Conservation (phyloP, 2,329 filamentous ascomycete genomes). For the Lasiodiplodia sp. region DNA sequence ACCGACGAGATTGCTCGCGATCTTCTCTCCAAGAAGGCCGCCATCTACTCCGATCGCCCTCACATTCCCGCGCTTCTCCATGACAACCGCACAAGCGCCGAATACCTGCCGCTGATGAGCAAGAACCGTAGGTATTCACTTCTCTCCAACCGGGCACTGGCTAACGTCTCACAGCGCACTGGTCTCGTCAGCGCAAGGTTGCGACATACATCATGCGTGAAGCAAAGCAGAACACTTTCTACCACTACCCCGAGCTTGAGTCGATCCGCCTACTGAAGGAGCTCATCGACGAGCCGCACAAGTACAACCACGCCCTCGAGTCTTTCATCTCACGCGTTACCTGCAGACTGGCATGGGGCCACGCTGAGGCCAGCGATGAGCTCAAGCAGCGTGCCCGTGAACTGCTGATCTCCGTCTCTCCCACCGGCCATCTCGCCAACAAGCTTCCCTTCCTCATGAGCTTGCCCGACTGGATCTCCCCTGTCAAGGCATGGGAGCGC, state of each 20-base stretch:
- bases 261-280: conserved; percentile 54
- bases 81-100: conserved; percentile 54
- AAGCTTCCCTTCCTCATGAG: conserved; percentile 55
- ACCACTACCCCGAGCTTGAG: conserved; percentile 55
- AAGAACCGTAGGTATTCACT: conserved; percentile 47
- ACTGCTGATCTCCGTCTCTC: conserved; percentile 55
- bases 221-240: conserved; percentile 50
- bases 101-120: conserved; percentile 55
- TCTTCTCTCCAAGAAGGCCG: conserved; percentile 52
- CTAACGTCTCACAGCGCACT: conserved; percentile 44
- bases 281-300: conserved; percentile 50
- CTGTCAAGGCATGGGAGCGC: conserved; percentile 54
- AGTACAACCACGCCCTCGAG: conserved; percentile 54
- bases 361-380: conserved; percentile 53
- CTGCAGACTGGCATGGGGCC: conserved; percentile 56
- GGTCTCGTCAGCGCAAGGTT: conserved; percentile 54
- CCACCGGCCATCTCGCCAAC: conserved; percentile 54
- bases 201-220: conserved; percentile 55
- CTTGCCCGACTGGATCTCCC: conserved; percentile 52
- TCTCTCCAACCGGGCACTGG: background rate
- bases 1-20: conserved; percentile 52
- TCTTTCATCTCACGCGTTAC: conserved; percentile 56
- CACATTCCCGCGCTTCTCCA: conserved; percentile 53
- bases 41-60: conserved; percentile 56
- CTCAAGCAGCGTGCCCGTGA: conserved; percentile 56